phyloP scores from a whole-genome alignment of 176 grass and related monocot species.

The Aegilops bicornis region DNA sequence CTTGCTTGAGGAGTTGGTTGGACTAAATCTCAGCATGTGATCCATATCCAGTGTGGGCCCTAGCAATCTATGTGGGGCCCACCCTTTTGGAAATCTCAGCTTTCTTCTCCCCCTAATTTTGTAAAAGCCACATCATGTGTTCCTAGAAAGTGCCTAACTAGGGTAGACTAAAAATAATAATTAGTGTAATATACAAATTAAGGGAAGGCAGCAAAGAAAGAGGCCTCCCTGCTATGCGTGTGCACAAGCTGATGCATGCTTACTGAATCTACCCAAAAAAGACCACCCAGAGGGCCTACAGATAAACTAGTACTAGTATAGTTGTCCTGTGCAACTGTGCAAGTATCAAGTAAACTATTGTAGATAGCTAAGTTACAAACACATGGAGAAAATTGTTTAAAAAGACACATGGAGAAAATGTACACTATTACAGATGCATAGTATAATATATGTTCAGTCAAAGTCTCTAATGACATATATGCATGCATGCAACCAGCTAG shows the following conservation, averaged over 20 bases:
- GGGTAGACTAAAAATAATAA: background rate
- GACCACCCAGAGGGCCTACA: background rate
- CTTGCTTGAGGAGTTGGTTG: background rate
- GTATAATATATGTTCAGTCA: background rate
- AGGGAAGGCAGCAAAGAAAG: background rate
- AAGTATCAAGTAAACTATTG: background rate
- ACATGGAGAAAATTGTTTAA: background rate
- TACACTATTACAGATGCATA: background rate
- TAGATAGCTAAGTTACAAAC: background rate
- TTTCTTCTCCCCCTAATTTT: conserved; percentile 1
- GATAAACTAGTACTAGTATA: background rate
- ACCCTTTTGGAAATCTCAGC: background rate
- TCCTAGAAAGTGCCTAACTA: background rate
- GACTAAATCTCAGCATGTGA: conserved; percentile 32
- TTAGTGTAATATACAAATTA: background rate
- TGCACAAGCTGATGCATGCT: conserved; percentile 26
- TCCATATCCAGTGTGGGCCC: conserved; percentile 19
- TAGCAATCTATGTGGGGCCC: conserved; percentile 15
- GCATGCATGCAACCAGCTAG: background rate
- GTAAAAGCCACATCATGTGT: background rate
- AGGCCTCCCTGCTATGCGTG: background rate
- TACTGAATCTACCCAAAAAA: conserved; percentile 18
- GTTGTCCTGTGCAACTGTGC: conserved; percentile 16
- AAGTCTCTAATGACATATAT: background rate
- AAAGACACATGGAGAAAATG: background rate